Conservation (phyloP, 805 yeast genomes). For the Kodamaea leandrae region DNA sequence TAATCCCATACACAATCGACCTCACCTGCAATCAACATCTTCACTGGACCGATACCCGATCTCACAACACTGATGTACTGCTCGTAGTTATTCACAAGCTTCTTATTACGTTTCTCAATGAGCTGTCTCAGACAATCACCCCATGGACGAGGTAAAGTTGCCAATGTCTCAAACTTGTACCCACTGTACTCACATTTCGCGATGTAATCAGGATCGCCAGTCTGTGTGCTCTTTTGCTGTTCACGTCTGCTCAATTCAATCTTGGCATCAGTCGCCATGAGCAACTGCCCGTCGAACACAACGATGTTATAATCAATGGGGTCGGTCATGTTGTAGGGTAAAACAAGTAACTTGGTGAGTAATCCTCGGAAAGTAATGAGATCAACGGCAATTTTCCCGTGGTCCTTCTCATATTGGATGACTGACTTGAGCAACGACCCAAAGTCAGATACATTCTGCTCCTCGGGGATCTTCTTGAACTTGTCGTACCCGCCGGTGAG, state of each 20-base stretch:
- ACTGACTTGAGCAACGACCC: slow-evolving; percentile 58
- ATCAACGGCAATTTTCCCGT: slow-evolving; percentile 53
- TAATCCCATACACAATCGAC: slow-evolving; percentile 89
- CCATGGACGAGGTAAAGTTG: slow-evolving; percentile 78
- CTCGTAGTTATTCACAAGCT: slow-evolving; percentile 63
- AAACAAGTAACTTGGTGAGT: slow-evolving; percentile 67
- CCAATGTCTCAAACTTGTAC: slow-evolving; percentile 79
- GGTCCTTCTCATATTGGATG: slow-evolving; percentile 50
- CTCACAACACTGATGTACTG: slow-evolving; percentile 80
- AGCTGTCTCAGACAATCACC: slow-evolving; percentile 59
- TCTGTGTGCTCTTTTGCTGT: slow-evolving; percentile 18
- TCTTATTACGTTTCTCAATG: slow-evolving; percentile 64
- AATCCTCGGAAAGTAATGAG: slow-evolving; percentile 84
- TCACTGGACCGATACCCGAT: slow-evolving; percentile 77
- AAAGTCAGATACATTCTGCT: slow-evolving; percentile 52
- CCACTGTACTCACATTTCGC: slow-evolving; percentile 58
- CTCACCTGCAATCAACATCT: slow-evolving; percentile 78
- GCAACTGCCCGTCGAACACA: slow-evolving; percentile 72
- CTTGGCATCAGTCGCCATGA: slow-evolving; percentile 53
- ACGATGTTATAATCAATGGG: slow-evolving; percentile 60
- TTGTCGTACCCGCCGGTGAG: slow-evolving; percentile 61
- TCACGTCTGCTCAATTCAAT: slow-evolving; percentile 31
- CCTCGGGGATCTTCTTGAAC: slow-evolving; percentile 56
- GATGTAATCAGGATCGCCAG: slow-evolving; percentile 22
- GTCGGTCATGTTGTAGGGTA: slow-evolving; percentile 61